These are phyloP conservation scores for Apiotrichum montevideense DNA, from an alignment of 1,284 basidiomycete species.

Conservation along the genomic window DNA sequence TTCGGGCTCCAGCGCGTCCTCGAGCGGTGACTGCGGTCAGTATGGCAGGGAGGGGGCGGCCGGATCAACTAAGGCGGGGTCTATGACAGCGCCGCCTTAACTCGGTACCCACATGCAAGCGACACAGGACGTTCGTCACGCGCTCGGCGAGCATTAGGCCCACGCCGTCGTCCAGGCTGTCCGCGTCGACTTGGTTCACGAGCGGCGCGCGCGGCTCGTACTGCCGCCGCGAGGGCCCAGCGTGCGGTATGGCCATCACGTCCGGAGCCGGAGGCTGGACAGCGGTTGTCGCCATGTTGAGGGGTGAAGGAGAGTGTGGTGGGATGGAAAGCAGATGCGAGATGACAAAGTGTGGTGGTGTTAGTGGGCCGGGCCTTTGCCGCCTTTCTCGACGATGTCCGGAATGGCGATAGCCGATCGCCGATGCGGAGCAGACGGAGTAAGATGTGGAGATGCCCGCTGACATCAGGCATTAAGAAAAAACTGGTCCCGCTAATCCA, in stretches of 20 bases:
- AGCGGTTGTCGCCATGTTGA: no score
- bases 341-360: no score
- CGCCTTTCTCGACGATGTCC: not conserved
- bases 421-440: not conserved
- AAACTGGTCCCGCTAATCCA: constrained; percentile 5
- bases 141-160: constrained; percentile 76
- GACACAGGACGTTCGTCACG: constrained; percentile 65
- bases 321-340: no score
- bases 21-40: constrained; percentile 55
- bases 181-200: constrained; percentile 88
- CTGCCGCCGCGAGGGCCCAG: not conserved
- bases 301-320: no score
- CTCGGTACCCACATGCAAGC: constrained; percentile 57
- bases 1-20: constrained; percentile 65
- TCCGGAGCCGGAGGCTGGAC: no score
- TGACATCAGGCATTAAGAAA: no score
- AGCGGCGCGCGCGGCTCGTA: constrained; percentile 55
- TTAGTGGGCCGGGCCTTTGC: no score
- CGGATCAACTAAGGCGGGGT: not conserved
- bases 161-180: constrained; percentile 85
- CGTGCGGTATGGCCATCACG: not conserved
- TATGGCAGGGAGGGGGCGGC: no score
- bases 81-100: not conserved
- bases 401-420: constrained; percentile 1
- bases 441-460: no score